phyloP scores from a whole-genome alignment of 2,329 filamentous ascomycete genomes.

The Conoideocrella luteorostrata region DNA sequence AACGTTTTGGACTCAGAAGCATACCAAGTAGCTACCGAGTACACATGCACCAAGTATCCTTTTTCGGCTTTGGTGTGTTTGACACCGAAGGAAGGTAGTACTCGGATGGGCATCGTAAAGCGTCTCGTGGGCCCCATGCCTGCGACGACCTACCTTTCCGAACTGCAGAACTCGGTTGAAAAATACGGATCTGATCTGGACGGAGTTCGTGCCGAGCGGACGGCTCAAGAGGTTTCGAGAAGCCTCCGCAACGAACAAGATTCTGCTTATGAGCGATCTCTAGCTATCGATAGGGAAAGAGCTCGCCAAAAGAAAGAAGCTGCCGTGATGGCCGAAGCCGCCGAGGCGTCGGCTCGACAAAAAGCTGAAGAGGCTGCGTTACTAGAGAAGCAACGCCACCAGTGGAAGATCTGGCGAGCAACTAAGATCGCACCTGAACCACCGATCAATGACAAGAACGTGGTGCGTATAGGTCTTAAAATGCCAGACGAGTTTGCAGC shows the following conservation, averaged over 20 bases:
- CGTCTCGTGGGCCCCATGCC: slow-evolving; percentile 68
- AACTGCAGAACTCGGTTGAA: slow-evolving; percentile 66
- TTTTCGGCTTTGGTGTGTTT: slow-evolving; percentile 83
- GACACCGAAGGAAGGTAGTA: slow-evolving; percentile 75
- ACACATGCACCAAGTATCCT: slow-evolving; percentile 87
- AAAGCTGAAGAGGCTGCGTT: slow-evolving; percentile 55
- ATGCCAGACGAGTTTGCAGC: slow-evolving; percentile 49
- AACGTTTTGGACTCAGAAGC: slow-evolving; percentile 90
- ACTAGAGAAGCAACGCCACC: slow-evolving; percentile 39
- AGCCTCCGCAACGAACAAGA: slow-evolving; percentile 84
- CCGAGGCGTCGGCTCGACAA: slow-evolving; percentile 54
- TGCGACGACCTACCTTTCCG: slow-evolving; percentile 64
- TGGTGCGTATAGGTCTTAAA: slow-evolving; percentile 65
- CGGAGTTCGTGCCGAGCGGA: slow-evolving; percentile 66
- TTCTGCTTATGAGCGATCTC: slow-evolving; percentile 83
- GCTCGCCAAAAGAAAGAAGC: slow-evolving; percentile 71
- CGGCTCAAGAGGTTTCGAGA: slow-evolving; percentile 74
- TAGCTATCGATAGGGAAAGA: slow-evolving; percentile 82
- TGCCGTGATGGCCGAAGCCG: slow-evolving; percentile 62
- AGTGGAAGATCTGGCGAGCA: slow-evolving; percentile 79
- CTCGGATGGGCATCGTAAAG: slow-evolving; percentile 85
- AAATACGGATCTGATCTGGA: slow-evolving; percentile 72
- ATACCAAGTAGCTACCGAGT: slow-evolving; percentile 82
- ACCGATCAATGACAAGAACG: slow-evolving; percentile 50
- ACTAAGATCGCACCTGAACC: slow-evolving; percentile 64